A percentile compares a stretch with the other conserved stretches of the same genome.
Conservation (phyloP, 768 basidiomycete genomes). For the Lactarius quietus region DNA sequence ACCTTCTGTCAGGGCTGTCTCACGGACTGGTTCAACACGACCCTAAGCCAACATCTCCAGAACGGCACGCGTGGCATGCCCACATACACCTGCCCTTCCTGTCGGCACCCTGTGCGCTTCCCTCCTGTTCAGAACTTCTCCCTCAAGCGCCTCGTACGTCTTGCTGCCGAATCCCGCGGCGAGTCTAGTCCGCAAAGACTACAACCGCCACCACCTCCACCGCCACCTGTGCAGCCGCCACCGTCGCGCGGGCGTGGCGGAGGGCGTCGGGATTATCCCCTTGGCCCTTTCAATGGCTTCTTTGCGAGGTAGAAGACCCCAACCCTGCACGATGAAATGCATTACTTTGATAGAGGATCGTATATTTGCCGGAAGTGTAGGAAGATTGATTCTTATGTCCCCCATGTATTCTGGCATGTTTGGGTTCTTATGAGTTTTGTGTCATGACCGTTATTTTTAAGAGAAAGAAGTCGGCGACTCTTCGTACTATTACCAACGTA, state of each 20-base stretch:
- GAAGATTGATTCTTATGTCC: background rate
- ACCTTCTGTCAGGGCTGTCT: conserved; percentile 64
- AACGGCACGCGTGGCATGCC: conserved; percentile 29
- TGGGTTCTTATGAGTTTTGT: background rate
- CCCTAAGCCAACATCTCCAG: conserved; percentile 46
- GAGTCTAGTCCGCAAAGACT: conserved; percentile 41
- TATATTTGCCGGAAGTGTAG: conserved; percentile 2
- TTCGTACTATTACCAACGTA: background rate
- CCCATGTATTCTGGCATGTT: background rate
- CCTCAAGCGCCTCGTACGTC: conserved; percentile 53
- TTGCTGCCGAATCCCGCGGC: conserved; percentile 47
- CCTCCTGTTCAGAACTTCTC: conserved; percentile 59
- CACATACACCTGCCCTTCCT: conserved; percentile 65
- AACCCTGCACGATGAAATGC: background rate
- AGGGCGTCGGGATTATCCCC: conserved; percentile 2
- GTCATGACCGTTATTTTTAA: background rate
- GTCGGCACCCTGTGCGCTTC: conserved; percentile 46
- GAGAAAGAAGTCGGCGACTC: background rate
- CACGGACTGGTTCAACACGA: conserved; percentile 49
- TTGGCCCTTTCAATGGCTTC: conserved; percentile 14
- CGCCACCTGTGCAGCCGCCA: background rate
- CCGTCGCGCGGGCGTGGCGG: conserved; percentile 14
- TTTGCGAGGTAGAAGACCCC: conserved; percentile 6
- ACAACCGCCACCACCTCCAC: background rate
- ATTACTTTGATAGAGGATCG: background rate